phyloP scores from a whole-genome alignment of 345 rosid genomes.

The Pistacia atlantica region DNA sequence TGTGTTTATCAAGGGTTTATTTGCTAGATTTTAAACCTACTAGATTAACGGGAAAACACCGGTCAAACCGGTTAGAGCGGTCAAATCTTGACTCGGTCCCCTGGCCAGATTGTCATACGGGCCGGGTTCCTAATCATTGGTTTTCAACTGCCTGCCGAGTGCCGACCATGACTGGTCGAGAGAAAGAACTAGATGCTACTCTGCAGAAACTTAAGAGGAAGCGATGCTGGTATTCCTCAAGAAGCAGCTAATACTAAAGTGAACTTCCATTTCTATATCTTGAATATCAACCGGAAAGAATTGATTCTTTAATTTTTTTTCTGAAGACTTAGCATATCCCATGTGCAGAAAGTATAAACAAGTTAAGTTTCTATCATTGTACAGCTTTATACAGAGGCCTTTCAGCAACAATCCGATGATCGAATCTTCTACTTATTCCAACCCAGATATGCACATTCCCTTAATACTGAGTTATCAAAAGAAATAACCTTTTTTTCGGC shows the following conservation, averaged over 20 bases:
- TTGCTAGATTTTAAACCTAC: too few relatives aligned
- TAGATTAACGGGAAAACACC: too few relatives aligned
- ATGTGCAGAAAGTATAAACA: background rate
- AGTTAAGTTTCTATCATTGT: background rate
- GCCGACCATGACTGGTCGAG: constrained; percentile 43
- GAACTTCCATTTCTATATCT: background rate
- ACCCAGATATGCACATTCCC: constrained; percentile 12
- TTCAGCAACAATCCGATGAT: background rate
- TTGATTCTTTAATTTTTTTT: background rate
- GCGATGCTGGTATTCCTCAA: constrained; percentile 34
- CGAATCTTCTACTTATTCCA: constrained; percentile 14
- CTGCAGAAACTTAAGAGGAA: constrained; percentile 50
- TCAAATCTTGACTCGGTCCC: too few relatives aligned
- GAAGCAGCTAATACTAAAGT: constrained; percentile 59
- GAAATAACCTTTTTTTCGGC: too few relatives aligned
- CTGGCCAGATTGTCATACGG: too few relatives aligned
- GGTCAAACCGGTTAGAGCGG: too few relatives aligned
- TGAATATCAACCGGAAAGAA: too few relatives aligned
- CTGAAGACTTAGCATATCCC: background rate
- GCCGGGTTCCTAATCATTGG: too few relatives aligned
- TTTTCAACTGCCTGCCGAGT: background rate
- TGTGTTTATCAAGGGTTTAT: too few relatives aligned
- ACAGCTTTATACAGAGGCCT: constrained; percentile 7
- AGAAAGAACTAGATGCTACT: constrained; percentile 42
- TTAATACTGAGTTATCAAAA: constrained; percentile 8